Percentiles rank a stretch among this genome's conserved stretches.
These are phyloP conservation scores for Saccharomyces hybrid DNA, from an alignment of 1,139 yeast genomes.

Conservation along the genomic window DNA sequence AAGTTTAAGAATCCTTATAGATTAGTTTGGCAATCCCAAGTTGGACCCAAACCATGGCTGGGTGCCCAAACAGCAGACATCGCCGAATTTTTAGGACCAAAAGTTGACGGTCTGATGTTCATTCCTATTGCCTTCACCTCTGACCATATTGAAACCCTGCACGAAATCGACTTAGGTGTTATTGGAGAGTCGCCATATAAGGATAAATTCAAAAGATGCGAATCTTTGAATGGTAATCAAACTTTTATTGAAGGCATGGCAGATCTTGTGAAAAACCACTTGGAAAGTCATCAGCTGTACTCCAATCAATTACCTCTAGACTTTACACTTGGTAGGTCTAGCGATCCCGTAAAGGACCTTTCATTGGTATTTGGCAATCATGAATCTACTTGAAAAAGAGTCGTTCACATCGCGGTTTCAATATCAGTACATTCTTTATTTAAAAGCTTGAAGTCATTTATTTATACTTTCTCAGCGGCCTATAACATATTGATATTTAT, in stretches of 20 bases:
- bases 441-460: neutral
- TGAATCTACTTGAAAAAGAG: neutral
- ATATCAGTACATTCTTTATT: neutral
- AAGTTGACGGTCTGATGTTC: constrained; percentile 64
- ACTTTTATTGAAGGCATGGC: constrained; percentile 80
- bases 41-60: constrained; percentile 97
- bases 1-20: constrained; percentile 79
- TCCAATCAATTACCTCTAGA: constrained; percentile 68
- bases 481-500: neutral
- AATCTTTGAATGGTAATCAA: constrained; percentile 79
- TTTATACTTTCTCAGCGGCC: neutral
- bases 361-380: constrained; percentile 51
- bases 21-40: constrained; percentile 95
- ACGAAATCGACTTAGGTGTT: constrained; percentile 84
- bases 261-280: constrained; percentile 67
- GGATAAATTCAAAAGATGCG: constrained; percentile 78
- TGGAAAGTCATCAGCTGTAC: constrained; percentile 46
- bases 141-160: constrained; percentile 91
- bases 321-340: constrained; percentile 49
- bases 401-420: neutral
- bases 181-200: constrained; percentile 61
- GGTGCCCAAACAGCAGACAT: constrained; percentile 88
- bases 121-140: constrained; percentile 96
- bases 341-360: constrained; percentile 57
- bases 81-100: constrained; percentile 58